Percentiles rank a stretch among this genome's conserved stretches.
These are phyloP conservation scores for Pseudonitzschia multiseries DNA, from an alignment of 108 stramenopile genomes.

Conservation along the genomic window DNA sequence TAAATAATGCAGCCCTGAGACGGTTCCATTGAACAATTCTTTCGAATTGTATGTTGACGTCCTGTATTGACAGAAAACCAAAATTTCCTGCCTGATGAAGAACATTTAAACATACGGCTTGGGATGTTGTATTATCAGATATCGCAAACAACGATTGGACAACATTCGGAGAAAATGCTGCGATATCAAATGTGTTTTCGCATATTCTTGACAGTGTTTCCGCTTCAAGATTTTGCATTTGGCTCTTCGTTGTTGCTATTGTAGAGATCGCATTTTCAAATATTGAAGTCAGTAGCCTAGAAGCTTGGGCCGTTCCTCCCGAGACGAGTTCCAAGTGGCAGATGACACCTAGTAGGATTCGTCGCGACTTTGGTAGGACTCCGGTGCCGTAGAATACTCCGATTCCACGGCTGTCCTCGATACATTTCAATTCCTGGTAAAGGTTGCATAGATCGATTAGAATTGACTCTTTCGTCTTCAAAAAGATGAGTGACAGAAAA, in stretches of 20 bases:
- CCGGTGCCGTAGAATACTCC: constrained; percentile 47
- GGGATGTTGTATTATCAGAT: not conserved
- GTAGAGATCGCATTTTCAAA: constrained; percentile 26
- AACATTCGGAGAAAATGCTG: constrained; percentile 57
- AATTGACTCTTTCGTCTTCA: constrained; percentile 27
- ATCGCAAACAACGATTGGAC: constrained; percentile 29
- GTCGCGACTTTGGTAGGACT: constrained; percentile 66
- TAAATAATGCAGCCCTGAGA: constrained; percentile 56
- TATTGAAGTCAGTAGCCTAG: constrained; percentile 24
- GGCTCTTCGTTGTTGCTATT: constrained; percentile 20
- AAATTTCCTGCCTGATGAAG: constrained; percentile 14
- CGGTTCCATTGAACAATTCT: constrained; percentile 63
- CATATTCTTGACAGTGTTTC: constrained; percentile 49
- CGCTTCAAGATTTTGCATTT: constrained; percentile 10
- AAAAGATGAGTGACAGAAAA: constrained; percentile 33
- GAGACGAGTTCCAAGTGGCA: constrained; percentile 47
- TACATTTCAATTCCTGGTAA: constrained; percentile 47
- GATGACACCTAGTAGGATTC: constrained; percentile 62
- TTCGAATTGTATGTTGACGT: constrained; percentile 8
- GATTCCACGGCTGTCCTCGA: constrained; percentile 50
- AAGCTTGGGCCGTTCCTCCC: constrained; percentile 26
- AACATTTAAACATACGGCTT: constrained; percentile 21
- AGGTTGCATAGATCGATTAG: constrained; percentile 53
- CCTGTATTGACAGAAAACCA: constrained; percentile 7
- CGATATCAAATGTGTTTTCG: constrained; percentile 62